Conservation (phyloP, 1,139 yeast genomes). For the Saccharomyces hybrid region DNA sequence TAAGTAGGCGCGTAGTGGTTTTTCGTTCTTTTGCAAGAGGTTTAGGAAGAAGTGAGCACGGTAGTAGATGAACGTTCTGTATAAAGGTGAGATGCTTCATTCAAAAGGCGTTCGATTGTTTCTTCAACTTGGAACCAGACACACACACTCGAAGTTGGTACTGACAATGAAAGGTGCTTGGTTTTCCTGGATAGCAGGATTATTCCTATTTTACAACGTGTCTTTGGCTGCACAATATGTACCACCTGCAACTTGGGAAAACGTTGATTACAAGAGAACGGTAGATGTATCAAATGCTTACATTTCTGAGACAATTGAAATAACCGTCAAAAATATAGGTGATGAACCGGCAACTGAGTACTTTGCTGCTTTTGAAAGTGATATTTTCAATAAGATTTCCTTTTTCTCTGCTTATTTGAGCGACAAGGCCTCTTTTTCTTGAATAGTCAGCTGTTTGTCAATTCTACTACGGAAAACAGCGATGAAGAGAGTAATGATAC, state of each 20-base stretch:
- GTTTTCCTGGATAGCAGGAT: slow-evolving; percentile 8
- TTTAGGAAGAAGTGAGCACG: not conserved
- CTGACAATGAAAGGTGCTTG: not conserved
- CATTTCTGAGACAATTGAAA: slow-evolving; percentile 51
- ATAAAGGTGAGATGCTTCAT: not conserved
- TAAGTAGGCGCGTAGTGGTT: not conserved
- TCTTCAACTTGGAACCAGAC: not conserved
- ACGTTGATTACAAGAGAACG: slow-evolving; percentile 34
- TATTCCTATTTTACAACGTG: slow-evolving; percentile 6
- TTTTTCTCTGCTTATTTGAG: slow-evolving; percentile 38
- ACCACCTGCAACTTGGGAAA: slow-evolving; percentile 33
- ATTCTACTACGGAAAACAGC: slow-evolving; percentile 21
- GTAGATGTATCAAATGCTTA: slow-evolving; percentile 64
- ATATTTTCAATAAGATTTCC: slow-evolving; percentile 42
- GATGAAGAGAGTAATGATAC: slow-evolving; percentile 26
- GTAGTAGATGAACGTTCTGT: not conserved
- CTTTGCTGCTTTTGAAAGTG: slow-evolving; percentile 38
- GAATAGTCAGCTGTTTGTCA: slow-evolving; percentile 31
- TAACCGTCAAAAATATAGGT: slow-evolving; percentile 56
- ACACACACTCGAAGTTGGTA: not conserved
- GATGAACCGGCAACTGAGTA: slow-evolving; percentile 49
- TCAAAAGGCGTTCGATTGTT: not conserved
- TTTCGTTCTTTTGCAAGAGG: not conserved
- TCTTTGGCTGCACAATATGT: slow-evolving; percentile 12
- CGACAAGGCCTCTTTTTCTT: slow-evolving; percentile 33